Conservation (phyloP, 495 filamentous ascomycete species). For the Neurospora terricola region DNA sequence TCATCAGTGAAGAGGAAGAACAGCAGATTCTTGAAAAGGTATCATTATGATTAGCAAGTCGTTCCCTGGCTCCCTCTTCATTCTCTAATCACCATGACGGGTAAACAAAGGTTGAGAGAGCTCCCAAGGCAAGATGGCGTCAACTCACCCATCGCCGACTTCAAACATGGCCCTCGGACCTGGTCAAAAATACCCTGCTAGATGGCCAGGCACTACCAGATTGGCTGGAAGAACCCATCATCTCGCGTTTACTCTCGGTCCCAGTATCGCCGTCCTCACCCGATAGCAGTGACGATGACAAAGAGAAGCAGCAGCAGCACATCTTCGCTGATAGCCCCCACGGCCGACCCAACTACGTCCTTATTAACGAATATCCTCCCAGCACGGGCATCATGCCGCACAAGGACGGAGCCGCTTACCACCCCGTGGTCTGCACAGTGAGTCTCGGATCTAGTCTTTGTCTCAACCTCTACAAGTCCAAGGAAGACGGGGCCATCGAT, state of each 20-base stretch:
- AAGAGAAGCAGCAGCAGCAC: conserved; percentile 8
- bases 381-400: conserved; percentile 95
- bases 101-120: conserved; percentile 36
- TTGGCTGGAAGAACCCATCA: conserved; percentile 65
- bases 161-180: conserved; percentile 78
- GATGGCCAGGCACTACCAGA: conserved; percentile 55
- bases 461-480: conserved; percentile 66
- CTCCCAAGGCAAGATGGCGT: conserved; percentile 74
- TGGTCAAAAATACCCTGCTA: conserved; percentile 65
- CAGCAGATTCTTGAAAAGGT: conserved; percentile 58
- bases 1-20: conserved; percentile 74
- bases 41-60: neutral
- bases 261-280: conserved; percentile 17
- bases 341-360: conserved; percentile 71
- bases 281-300: conserved; percentile 8
- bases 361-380: conserved; percentile 84
- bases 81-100: conserved; percentile 8
- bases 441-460: conserved; percentile 70
- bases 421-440: conserved; percentile 81
- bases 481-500: conserved; percentile 37
- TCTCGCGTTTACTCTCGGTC: conserved; percentile 52
- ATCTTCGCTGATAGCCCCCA: conserved; percentile 70
- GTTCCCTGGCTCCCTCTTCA: neutral
- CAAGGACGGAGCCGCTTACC: conserved; percentile 84
- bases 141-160: conserved; percentile 75